Evolutionary conservation across 2,329 filamentous ascomycete genomes (phyloP), one percentile per base, ranked within the genome.

Genomic region (Colletotrichum musae): DNA sequence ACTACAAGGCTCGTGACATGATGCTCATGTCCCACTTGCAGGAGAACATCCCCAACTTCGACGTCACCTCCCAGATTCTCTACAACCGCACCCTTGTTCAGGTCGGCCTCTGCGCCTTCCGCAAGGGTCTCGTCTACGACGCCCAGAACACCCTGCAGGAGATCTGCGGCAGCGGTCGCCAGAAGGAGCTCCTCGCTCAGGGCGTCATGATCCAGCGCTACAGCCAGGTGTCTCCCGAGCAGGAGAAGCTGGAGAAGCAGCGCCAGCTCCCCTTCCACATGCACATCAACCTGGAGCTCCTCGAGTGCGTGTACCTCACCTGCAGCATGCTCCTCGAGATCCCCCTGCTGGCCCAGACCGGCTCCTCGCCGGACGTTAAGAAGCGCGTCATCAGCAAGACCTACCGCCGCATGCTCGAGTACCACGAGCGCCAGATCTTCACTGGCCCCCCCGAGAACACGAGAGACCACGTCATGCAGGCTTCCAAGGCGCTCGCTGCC

Each of bases 301-400:
- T 99, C 47, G 96, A 99, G 86, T 98, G 96, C 78, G 95, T 98
- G 71, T 99, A 99, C 85, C 89, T 99, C 69, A 98, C 96, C 58
- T 98, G 95, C 87, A 98, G 94, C 84, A 99, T 99, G 96, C 92
- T 99, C 73, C 90, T 99, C 66, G 96, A 99, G 85, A 98, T 99
- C 72, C 96, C 96, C 70, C 91, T 98, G 54, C 91, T 99, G 75
- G 97, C 96, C 57, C 96, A 98, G 83, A 97, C 95, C 43, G 96
- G 96, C 73, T 98, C 95, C 7, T 96, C 95, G 24, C 97, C 96
- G 13, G 96, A 99, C 80, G 90, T 98, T 81, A 97, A 94, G 89
- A 98, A 98, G 89, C 91, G 95, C 72, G 90, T 98, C 77, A 98
- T 99, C 81, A 98, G 95, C 88, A 99, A 99, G 89, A 98, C 96